phyloP scores from a whole-genome alignment of 192 early-diverging fungal genomes.

The Allomyces arbusculus region DNA sequence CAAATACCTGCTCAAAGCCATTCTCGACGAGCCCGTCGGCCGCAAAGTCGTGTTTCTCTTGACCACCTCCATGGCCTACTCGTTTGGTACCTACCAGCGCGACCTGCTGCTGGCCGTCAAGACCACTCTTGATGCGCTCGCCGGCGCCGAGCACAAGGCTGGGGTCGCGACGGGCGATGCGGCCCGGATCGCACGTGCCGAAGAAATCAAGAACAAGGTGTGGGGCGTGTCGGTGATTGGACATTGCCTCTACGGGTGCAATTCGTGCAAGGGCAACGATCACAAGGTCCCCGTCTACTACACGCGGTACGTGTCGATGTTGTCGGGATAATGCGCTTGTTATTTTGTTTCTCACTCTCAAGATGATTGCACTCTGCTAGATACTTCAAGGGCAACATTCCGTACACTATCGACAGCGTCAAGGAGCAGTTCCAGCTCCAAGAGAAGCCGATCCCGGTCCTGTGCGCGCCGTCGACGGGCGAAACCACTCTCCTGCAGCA shows the following conservation, averaged over 20 bases:
- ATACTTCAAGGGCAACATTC: constrained; percentile 6
- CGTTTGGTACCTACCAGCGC: background rate
- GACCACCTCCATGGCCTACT: constrained; percentile 13
- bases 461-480: constrained; percentile 14
- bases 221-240: constrained; percentile 11
- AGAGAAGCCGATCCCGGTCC: constrained; percentile 3
- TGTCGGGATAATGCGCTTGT: background rate
- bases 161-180: constrained; percentile 10
- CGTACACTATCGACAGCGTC: constrained; percentile 12
- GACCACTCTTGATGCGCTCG: background rate
- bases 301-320: constrained; percentile 14
- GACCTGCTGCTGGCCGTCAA: background rate
- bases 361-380: background rate
- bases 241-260: constrained; percentile 16
- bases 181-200: constrained; percentile 9
- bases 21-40: constrained; percentile 11
- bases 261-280: constrained; percentile 12
- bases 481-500: constrained; percentile 14
- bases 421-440: background rate
- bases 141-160: constrained; percentile 8
- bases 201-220: constrained; percentile 10
- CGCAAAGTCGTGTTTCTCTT: constrained; percentile 14
- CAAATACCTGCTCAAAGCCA: constrained; percentile 10
- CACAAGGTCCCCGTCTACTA: constrained; percentile 17
- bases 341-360: background rate